Conservation (phyloP, 768 basidiomycete genomes). For the Tylopilus balloui region DNA sequence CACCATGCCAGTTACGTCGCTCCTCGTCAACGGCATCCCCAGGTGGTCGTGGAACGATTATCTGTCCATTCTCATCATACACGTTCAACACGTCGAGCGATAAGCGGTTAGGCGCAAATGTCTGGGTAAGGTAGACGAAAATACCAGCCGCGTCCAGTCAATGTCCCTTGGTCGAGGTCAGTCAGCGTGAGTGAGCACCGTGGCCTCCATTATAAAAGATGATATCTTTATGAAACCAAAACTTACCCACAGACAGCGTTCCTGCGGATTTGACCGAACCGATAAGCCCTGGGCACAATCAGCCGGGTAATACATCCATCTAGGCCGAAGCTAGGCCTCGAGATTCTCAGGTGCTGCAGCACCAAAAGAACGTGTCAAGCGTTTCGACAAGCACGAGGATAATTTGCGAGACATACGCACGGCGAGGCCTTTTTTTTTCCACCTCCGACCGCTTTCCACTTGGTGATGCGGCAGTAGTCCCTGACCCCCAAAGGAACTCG, state of each 20-base stretch:
- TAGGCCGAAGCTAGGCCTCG: conserved; percentile 4
- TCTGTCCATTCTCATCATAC: conserved; percentile 3
- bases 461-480: conserved; percentile 1
- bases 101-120: neutral
- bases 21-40: conserved; percentile 13
- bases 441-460: conserved; percentile 5
- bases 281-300: conserved; percentile 7
- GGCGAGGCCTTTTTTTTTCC: neutral
- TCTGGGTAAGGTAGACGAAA: neutral
- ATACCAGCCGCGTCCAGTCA: conserved; percentile 8
- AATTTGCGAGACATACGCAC: conserved; percentile 10
- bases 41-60: conserved; percentile 16
- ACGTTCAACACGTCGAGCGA: neutral
- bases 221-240: neutral
- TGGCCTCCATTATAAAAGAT: conserved; percentile 2
- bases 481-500: conserved; percentile 15
- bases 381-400: conserved; percentile 3
- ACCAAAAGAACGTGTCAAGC: neutral
- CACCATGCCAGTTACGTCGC: conserved; percentile 4
- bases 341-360: conserved; percentile 9
- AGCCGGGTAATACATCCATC: conserved; percentile 7
- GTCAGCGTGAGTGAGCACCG: neutral
- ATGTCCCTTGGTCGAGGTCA: conserved; percentile 3
- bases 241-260: conserved; percentile 13
- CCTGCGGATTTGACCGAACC: conserved; percentile 19